Conservation (phyloP, 495 filamentous ascomycete species). For the Aspergillus wentii region DNA sequence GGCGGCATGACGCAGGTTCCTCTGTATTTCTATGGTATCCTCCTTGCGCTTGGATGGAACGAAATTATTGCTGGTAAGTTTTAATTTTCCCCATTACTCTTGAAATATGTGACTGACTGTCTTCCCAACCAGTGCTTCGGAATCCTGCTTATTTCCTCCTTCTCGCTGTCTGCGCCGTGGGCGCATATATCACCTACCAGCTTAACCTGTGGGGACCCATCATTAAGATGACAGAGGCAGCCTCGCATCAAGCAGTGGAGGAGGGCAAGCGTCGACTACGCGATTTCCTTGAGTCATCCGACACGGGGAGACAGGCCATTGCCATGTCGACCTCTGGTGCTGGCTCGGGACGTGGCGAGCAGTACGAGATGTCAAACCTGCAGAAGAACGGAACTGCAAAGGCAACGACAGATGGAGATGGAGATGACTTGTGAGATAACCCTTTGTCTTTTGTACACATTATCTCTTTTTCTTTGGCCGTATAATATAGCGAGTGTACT, state of each 20-base stretch:
- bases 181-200: constrained; percentile 81
- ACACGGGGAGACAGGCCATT: constrained; percentile 75
- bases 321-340: constrained; percentile 52
- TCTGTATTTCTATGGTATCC: constrained; percentile 84
- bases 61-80: constrained; percentile 84
- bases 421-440: constrained; percentile 34
- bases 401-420: constrained; percentile 25
- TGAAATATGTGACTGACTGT: constrained; percentile 8
- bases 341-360: constrained; percentile 20
- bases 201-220: constrained; percentile 96
- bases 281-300: constrained; percentile 77
- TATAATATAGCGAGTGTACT: too few species aligned
- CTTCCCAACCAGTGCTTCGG: constrained; percentile 60
- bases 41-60: constrained; percentile 94
- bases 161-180: constrained; percentile 67
- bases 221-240: constrained; percentile 87
- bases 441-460: too few species aligned
- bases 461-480: too few species aligned
- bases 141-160: constrained; percentile 92
- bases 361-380: constrained; percentile 45
- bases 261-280: constrained; percentile 84
- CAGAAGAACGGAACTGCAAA: constrained; percentile 22
- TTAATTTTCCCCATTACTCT: constrained; percentile 1
- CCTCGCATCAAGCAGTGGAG: constrained; percentile 76
- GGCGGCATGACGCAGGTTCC: constrained; percentile 93